These are phyloP conservation scores for Talaromyces rugulosus DNA, from an alignment of 2,329 filamentous ascomycete genomes.

Conservation along the genomic window DNA sequence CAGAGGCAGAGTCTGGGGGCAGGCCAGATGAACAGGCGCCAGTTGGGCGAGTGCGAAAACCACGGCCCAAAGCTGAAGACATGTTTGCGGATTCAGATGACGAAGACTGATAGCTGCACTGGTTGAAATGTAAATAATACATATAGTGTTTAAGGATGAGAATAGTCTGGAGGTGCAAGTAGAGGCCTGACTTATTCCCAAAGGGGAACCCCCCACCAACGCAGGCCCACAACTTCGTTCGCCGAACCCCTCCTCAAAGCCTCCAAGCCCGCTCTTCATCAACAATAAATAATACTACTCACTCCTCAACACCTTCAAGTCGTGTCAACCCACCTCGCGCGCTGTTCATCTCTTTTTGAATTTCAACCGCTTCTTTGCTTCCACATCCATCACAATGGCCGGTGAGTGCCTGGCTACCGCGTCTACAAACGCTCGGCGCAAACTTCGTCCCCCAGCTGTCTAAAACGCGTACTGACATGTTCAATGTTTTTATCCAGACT, in stretches of 20 bases:
- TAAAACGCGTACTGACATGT: not conserved
- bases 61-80: slow-evolving; percentile 71
- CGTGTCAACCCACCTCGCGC: not conserved
- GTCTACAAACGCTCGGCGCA: not conserved
- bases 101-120: slow-evolving; percentile 35
- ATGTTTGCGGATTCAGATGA: slow-evolving; percentile 78
- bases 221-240: not conserved
- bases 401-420: not conserved
- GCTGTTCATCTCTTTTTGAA: not conserved
- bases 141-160: not conserved
- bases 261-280: not conserved
- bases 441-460: not conserved
- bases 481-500: slow-evolving; percentile 9
- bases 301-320: not conserved
- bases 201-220: not conserved
- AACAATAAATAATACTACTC: not conserved
- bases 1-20: slow-evolving; percentile 15
- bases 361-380: not conserved
- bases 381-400: slow-evolving; percentile 5
- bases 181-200: not conserved
- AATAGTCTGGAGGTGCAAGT: not conserved
- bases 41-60: slow-evolving; percentile 41
- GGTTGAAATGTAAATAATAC: not conserved
- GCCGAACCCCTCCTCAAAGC: not conserved
- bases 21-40: slow-evolving; percentile 4